phyloP scores from a whole-genome alignment of 345 rosid species.

The Clarkia xantiana region DNA sequence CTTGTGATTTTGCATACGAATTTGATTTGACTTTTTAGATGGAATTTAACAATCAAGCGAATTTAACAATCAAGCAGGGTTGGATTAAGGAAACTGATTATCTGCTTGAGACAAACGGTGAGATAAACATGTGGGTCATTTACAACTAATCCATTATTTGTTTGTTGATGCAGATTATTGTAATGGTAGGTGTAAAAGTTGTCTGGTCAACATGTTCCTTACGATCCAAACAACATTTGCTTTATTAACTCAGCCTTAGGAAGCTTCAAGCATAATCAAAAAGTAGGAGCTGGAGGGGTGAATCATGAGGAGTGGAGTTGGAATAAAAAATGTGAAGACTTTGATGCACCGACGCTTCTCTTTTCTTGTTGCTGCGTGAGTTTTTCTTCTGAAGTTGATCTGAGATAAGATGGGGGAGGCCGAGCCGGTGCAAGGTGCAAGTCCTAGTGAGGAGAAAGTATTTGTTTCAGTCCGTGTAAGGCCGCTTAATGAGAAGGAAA shows the following conservation, averaged over 20 bases:
- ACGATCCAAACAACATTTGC: conserved; percentile 7
- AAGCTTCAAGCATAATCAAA: conserved; percentile 8
- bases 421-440: conserved; percentile 30
- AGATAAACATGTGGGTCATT: conserved; percentile 18
- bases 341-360: conserved; percentile 6
- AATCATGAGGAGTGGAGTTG: conserved; percentile 8
- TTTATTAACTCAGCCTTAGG: conserved; percentile 9
- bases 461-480: conserved; percentile 76
- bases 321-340: conserved; percentile 6
- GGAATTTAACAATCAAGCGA: conserved; percentile 2
- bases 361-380: conserved; percentile 5
- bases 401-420: conserved; percentile 21
- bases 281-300: background rate
- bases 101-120: conserved; percentile 19
- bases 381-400: conserved; percentile 2
- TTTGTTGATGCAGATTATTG: conserved; percentile 15
- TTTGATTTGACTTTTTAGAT: conserved; percentile 7
- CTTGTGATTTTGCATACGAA: background rate
- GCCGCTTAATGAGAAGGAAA: conserved; percentile 78
- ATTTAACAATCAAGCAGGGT: background rate
- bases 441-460: conserved; percentile 45
- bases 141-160: conserved; percentile 27
- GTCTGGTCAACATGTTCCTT: conserved; percentile 21
- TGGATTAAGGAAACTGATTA: conserved; percentile 15
- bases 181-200: conserved; percentile 18